phyloP scores from a whole-genome alignment of 768 basidiomycete genomes.

The Omphalotus guepiniiformis region DNA sequence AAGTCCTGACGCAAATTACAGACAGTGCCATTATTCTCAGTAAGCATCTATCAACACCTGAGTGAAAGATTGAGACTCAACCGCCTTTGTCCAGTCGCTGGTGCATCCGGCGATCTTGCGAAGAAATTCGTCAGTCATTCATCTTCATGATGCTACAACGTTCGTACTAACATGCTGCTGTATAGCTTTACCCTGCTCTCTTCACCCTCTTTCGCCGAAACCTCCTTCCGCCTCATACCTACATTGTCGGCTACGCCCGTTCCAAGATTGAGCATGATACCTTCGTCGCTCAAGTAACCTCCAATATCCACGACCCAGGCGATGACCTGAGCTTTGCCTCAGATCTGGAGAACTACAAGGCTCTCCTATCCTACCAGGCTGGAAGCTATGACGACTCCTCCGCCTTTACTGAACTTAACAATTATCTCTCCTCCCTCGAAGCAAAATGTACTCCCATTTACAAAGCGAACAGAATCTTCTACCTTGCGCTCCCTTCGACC shows the following conservation, averaged over 20 bases:
- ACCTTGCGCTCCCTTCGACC: slow-evolving; percentile 94
- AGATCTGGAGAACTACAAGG: slow-evolving; percentile 81
- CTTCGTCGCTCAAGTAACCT: slow-evolving; percentile 77
- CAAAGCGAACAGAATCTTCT: slow-evolving; percentile 82
- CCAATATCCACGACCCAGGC: slow-evolving; percentile 78
- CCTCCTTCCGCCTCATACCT: slow-evolving; percentile 75
- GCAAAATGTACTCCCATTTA: slow-evolving; percentile 54
- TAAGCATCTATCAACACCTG: too few relatives aligned
- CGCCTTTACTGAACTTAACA: slow-evolving; percentile 73
- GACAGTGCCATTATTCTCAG: too few relatives aligned
- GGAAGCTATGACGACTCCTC: slow-evolving; percentile 85
- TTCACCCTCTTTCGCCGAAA: slow-evolving; percentile 81
- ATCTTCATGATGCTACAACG: slow-evolving; percentile 1
- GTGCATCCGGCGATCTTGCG: slow-evolving; percentile 94
- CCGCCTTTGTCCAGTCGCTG: slow-evolving; percentile 69
- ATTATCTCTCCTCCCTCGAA: slow-evolving; percentile 76
- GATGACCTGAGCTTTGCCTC: slow-evolving; percentile 52
- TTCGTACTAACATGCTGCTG: slow-evolving; percentile 6
- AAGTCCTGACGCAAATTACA: too few relatives aligned
- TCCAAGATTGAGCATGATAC: slow-evolving; percentile 88
- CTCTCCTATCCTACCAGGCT: slow-evolving; percentile 72
- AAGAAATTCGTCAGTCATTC: slow-evolving; percentile 80
- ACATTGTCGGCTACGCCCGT: slow-evolving; percentile 94
- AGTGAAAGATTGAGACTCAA: too few relatives aligned
- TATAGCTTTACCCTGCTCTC: slow-evolving; percentile 89